phyloP scores from a whole-genome alignment of 805 yeast species.

The Hanseniaspora meyeri region DNA sequence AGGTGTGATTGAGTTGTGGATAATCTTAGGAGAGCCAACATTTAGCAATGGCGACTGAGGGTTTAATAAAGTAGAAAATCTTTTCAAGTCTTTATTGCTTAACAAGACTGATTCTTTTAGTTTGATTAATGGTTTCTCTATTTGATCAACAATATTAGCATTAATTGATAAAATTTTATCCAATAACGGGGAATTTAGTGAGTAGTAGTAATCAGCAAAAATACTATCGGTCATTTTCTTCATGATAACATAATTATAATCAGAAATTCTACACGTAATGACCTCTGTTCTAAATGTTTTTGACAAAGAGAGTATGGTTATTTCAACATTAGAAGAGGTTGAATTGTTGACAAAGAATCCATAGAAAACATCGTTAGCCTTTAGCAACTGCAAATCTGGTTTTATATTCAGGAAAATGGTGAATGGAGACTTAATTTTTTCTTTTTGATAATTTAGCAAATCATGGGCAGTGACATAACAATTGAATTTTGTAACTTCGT shows the following conservation, averaged over 20 bases:
- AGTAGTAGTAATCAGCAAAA: slow-evolving; percentile 17
- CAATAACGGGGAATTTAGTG: slow-evolving; percentile 20
- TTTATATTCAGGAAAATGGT: slow-evolving; percentile 52
- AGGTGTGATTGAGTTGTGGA: not conserved
- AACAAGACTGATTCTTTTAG: slow-evolving; percentile 5
- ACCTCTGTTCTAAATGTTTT: slow-evolving; percentile 10
- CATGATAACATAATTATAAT: slow-evolving; percentile 11
- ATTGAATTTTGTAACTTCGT: slow-evolving; percentile 29
- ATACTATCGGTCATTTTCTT: slow-evolving; percentile 6
- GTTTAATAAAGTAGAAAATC: slow-evolving; percentile 4
- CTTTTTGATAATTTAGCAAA: slow-evolving; percentile 36
- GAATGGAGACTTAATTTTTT: slow-evolving; percentile 48
- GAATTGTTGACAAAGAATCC: slow-evolving; percentile 5
- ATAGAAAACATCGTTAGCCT: slow-evolving; percentile 15
- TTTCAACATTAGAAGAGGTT: not conserved
- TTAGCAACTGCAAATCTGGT: slow-evolving; percentile 14
- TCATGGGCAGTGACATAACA: slow-evolving; percentile 66
- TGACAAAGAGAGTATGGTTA: not conserved
- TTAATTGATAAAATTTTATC: slow-evolving; percentile 19
- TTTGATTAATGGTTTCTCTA: slow-evolving; percentile 17
- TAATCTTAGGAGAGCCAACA: not conserved
- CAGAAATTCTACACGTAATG: slow-evolving; percentile 6
- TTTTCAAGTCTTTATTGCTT: slow-evolving; percentile 1
- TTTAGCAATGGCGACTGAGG: slow-evolving; percentile 1
- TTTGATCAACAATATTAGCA: slow-evolving; percentile 16